Evolutionary conservation across 768 basidiomycete genomes (phyloP).

Genomic region (Mycena rebaudengoi): DNA sequence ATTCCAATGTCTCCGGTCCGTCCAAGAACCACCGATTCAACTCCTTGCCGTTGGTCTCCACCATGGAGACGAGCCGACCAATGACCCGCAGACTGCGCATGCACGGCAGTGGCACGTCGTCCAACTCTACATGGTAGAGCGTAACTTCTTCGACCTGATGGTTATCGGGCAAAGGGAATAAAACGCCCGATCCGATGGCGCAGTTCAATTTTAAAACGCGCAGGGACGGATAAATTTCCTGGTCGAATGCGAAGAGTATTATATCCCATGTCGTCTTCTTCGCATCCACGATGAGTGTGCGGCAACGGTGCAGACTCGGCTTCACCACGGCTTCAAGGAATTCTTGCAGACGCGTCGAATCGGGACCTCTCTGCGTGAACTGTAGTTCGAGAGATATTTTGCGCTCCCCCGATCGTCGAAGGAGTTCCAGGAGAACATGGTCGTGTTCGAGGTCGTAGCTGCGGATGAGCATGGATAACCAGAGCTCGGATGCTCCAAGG

Average conservation of each 20-base stretch:
- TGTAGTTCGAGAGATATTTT: neutral
- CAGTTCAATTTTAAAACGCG: neutral
- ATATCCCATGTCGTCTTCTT: neutral
- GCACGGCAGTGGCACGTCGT: slow-evolving; percentile 2
- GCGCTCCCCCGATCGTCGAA: slow-evolving; percentile 3
- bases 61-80: neutral
- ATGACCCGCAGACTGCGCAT: slow-evolving; percentile 2
- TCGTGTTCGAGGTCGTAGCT: neutral
- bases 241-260: neutral
- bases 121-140: slow-evolving; percentile 4
- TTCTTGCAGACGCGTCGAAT: neutral
- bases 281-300: neutral
- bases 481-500: slow-evolving; percentile 7
- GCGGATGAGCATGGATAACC: neutral
- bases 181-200: neutral
- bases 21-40: slow-evolving; percentile 10
- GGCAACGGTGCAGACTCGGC: slow-evolving; percentile 11
- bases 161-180: neutral
- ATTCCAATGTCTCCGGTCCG: slow-evolving; percentile 4
- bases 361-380: neutral
- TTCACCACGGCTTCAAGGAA: slow-evolving; percentile 5
- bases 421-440: neutral
- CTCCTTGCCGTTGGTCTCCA: slow-evolving; percentile 3
- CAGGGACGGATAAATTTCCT: slow-evolving; percentile 10
- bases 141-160: slow-evolving; percentile 7